Evolutionary conservation across 164 flowering plant species (phyloP).

Genomic region (Chimonanthus praecox): DNA sequence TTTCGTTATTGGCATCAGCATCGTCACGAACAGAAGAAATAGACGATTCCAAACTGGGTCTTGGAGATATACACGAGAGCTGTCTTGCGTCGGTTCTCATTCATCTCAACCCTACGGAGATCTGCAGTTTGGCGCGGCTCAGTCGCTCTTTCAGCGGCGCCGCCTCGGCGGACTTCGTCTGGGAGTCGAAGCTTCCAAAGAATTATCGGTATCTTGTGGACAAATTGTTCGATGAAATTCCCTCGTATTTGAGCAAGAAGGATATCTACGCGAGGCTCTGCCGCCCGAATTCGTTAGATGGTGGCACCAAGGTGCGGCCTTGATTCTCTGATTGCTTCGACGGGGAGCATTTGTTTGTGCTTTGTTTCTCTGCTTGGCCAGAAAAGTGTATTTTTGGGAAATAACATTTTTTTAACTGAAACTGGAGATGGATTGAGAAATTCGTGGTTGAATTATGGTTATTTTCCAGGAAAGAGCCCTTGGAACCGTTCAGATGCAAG

Average conservation of each 20-base stretch:
- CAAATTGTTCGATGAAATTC: conserved; percentile 32
- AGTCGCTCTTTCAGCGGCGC: conserved; percentile 75
- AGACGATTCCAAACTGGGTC: conserved; percentile 18
- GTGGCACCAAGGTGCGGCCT: conserved; percentile 48
- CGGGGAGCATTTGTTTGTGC: no score
- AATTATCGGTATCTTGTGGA: conserved; percentile 43
- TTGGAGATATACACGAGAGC: conserved; percentile 84
- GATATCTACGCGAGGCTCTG: conserved; percentile 60
- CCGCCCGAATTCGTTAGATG: conserved; percentile 41
- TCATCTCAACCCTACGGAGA: conserved; percentile 59
- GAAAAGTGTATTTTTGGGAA: no score
- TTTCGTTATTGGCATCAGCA: conserved; percentile 17
- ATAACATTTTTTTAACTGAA: no score
- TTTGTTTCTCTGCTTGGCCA: no score
- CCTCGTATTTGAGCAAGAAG: conserved; percentile 34
- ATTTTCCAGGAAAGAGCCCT: no score
- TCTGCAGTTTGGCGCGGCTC: conserved; percentile 58
- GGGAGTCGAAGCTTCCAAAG: conserved; percentile 77
- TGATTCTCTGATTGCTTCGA: no score
- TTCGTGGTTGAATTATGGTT: no score
- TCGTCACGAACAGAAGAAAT: not conserved
- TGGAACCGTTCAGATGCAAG: no score
- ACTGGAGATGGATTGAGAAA: no score
- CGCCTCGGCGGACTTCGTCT: conserved; percentile 79
- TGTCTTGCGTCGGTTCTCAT: conserved; percentile 57